Evolutionary conservation across 331 rosid genomes (phyloP).

Genomic region (Malus hybrid): DNA sequence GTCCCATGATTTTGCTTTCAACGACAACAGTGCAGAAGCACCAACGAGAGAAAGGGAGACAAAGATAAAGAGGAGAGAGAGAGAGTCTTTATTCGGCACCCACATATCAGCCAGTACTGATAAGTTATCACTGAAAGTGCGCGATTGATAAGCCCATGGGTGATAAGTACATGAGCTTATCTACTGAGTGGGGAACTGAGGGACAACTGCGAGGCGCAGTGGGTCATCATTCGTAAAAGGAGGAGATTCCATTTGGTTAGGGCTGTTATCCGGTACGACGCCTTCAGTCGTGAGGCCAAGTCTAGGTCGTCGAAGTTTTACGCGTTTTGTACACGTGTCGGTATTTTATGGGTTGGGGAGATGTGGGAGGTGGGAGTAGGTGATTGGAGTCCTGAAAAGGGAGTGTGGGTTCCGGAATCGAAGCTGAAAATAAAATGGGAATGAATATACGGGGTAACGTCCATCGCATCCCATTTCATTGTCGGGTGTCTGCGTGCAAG

Average conservation of each 20-base stretch:
- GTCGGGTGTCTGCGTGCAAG: background rate
- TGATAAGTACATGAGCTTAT: accelerated
- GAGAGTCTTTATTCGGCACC: constrained; percentile 6
- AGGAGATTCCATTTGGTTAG: background rate
- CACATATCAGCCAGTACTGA: background rate
- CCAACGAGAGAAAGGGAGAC: background rate
- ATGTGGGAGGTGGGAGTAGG: background rate
- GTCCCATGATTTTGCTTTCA: constrained; percentile 9
- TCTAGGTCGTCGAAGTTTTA: background rate
- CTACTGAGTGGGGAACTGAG: background rate
- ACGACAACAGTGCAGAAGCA: constrained; percentile 12
- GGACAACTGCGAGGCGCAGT: background rate
- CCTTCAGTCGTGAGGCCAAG: too few species aligned
- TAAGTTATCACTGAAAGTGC: background rate
- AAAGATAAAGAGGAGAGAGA: constrained; percentile 6
- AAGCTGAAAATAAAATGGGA: constrained; percentile 2
- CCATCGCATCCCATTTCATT: constrained; percentile 9
- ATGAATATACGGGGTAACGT: constrained; percentile 12
- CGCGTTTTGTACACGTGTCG: background rate
- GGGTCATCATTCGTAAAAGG: background rate
- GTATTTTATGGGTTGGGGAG: background rate
- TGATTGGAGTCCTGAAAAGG: background rate
- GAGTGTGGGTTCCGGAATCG: background rate
- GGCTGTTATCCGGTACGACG: background rate
- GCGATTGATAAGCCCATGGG: accelerated